phyloP scores from a whole-genome alignment of 768 basidiomycete genomes.

The Leccinum obscurum region DNA sequence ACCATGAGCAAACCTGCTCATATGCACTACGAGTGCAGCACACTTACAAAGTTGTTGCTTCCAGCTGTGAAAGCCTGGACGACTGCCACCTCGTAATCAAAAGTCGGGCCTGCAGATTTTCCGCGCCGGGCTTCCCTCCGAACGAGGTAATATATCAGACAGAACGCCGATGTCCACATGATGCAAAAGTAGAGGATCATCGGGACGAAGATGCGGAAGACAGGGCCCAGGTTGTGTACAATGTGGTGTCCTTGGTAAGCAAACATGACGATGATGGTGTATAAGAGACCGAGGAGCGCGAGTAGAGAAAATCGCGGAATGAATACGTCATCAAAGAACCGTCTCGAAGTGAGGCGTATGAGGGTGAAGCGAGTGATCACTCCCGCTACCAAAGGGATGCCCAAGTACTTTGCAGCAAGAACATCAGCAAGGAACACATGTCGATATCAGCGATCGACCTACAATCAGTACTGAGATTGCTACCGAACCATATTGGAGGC shows the following conservation, averaged over 20 bases:
- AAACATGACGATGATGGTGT: slow-evolving; percentile 78
- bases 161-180: slow-evolving; percentile 72
- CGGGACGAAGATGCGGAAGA: slow-evolving; percentile 81
- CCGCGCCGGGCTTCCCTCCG: slow-evolving; percentile 29
- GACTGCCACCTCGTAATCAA: slow-evolving; percentile 70
- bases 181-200: slow-evolving; percentile 75
- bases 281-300: slow-evolving; percentile 73
- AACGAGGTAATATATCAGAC: slow-evolving; percentile 51
- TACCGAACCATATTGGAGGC: slow-evolving; percentile 56
- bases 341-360: slow-evolving; percentile 44
- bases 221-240: slow-evolving; percentile 68
- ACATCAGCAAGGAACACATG: background rate
- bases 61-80: slow-evolving; percentile 80
- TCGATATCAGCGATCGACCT: slow-evolving; percentile 29
- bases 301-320: slow-evolving; percentile 66
- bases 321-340: slow-evolving; percentile 57
- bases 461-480: slow-evolving; percentile 73
- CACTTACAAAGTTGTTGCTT: slow-evolving; percentile 72
- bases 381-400: slow-evolving; percentile 76
- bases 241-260: slow-evolving; percentile 71
- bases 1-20: background rate
- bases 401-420: slow-evolving; percentile 58
- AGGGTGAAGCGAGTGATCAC: slow-evolving; percentile 63
- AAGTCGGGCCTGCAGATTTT: slow-evolving; percentile 12
- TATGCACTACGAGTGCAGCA: background rate